Percentiles rank a stretch among this genome's conserved stretches.
Conservation (phyloP, 352 stramenopile genomes). For the Globisporangium cylindrosporum region DNA sequence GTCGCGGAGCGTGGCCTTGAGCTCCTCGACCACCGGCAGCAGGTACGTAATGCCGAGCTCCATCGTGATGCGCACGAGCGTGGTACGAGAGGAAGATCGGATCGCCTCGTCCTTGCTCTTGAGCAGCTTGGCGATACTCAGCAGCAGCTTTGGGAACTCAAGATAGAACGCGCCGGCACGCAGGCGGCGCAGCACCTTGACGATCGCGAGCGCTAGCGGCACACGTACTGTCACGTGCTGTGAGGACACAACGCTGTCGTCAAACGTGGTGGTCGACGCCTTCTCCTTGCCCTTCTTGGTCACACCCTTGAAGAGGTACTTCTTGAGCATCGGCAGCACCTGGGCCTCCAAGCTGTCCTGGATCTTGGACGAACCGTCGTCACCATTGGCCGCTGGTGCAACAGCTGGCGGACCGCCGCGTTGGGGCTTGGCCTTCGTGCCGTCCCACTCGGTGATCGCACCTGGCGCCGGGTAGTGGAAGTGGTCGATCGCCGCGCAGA, state of each 20-base stretch:
- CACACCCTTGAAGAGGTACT: constrained; percentile 84
- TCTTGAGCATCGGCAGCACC: constrained; percentile 84
- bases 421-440: constrained; percentile 9
- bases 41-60: constrained; percentile 88
- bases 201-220: constrained; percentile 92
- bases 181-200: constrained; percentile 96
- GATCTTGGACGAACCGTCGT: constrained; percentile 49
- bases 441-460: constrained; percentile 36
- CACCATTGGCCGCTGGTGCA: constrained; percentile 2
- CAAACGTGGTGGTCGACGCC: constrained; percentile 30
- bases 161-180: constrained; percentile 87
- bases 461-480: constrained; percentile 92
- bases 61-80: constrained; percentile 93
- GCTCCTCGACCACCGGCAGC: constrained; percentile 78
- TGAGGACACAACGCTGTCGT: constrained; percentile 50
- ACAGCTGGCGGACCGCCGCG: constrained; percentile 7
- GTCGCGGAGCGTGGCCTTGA: constrained; percentile 78
- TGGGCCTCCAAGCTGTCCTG: constrained; percentile 77
- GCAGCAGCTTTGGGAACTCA: constrained; percentile 93
- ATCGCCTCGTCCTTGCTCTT: constrained; percentile 92
- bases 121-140: constrained; percentile 85
- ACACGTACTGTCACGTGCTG: constrained; percentile 82
- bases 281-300: constrained; percentile 36
- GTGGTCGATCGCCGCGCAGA: constrained; percentile 94
- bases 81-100: constrained; percentile 89